These are phyloP conservation scores for Diaporthe sp. DNA, from an alignment of 2,329 filamentous ascomycete species.

Conservation along the genomic window DNA sequence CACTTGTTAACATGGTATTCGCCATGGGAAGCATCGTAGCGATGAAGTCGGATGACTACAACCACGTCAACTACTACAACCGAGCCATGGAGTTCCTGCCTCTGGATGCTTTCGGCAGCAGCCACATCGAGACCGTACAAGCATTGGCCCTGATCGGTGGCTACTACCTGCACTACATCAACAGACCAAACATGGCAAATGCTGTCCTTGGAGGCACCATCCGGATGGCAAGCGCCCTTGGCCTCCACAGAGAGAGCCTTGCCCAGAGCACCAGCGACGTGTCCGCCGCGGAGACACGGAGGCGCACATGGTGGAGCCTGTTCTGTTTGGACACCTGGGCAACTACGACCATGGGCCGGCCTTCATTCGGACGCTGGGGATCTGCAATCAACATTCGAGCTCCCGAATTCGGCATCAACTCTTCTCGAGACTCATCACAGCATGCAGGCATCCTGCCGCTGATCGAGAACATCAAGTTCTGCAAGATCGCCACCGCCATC, in stretches of 20 bases:
- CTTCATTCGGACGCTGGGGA: conserved; percentile 76
- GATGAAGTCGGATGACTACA: conserved; percentile 73
- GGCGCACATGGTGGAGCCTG: conserved; percentile 81
- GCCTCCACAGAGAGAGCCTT: conserved; percentile 75
- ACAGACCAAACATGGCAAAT: conserved; percentile 82
- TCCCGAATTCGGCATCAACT: conserved; percentile 66
- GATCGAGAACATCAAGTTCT: conserved; percentile 83
- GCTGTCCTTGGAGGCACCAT: conserved; percentile 78
- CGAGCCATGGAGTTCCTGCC: conserved; percentile 75
- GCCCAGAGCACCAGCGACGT: conserved; percentile 59
- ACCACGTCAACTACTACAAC: conserved; percentile 78
- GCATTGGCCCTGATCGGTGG: conserved; percentile 79
- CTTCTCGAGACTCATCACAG: conserved; percentile 64
- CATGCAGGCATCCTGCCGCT: conserved; percentile 77
- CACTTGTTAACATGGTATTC: conserved; percentile 81
- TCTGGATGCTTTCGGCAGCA: conserved; percentile 76
- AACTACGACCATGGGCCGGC: conserved; percentile 77
- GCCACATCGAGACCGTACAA: conserved; percentile 80
- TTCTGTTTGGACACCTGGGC: conserved; percentile 83
- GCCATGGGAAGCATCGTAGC: conserved; percentile 80
- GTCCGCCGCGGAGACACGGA: conserved; percentile 70
- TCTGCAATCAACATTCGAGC: conserved; percentile 75
- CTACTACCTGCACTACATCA: conserved; percentile 83
- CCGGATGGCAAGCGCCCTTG: conserved; percentile 80
- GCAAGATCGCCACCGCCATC: conserved; percentile 81